Evolutionary conservation across 2,329 filamentous ascomycete species (phyloP).

Genomic region (Epichloe aotearoae): DNA sequence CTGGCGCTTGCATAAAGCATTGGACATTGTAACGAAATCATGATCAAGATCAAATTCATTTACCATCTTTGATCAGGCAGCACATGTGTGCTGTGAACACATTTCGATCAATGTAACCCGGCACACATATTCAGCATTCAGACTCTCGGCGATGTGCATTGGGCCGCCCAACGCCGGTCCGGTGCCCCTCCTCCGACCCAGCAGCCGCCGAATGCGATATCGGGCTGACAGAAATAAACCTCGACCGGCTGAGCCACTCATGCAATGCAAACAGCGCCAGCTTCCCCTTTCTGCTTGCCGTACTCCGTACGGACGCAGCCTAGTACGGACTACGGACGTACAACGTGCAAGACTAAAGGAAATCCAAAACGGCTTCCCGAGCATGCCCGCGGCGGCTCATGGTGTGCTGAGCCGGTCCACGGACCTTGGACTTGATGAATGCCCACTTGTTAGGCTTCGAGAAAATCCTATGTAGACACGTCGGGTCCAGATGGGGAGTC

Average conservation of each 20-base stretch:
- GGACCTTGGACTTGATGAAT: neutral
- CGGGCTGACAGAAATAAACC: neutral
- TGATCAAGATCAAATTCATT: neutral
- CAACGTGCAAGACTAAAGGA: neutral
- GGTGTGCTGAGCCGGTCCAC: neutral
- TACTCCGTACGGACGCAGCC: neutral
- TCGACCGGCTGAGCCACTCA: neutral
- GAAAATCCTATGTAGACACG: too few relatives aligned
- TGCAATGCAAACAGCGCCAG: neutral
- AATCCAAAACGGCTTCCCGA: neutral
- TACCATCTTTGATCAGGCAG: neutral
- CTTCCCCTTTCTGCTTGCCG: neutral
- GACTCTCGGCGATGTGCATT: neutral
- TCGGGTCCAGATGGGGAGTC: neutral
- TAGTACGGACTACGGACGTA: too few relatives aligned
- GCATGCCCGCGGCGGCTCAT: neutral
- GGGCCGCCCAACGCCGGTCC: neutral
- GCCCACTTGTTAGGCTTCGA: neutral
- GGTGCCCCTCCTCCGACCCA: neutral
- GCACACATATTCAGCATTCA: too few relatives aligned
- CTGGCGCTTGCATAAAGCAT: neutral
- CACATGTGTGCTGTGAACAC: neutral
- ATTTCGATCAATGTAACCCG: too few relatives aligned
- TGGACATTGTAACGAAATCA: neutral
- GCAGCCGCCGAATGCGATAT: neutral